Evolutionary conservation across 139 green algal species (phyloP).

Genomic region (Deuterostichococcus epilithicus): DNA sequence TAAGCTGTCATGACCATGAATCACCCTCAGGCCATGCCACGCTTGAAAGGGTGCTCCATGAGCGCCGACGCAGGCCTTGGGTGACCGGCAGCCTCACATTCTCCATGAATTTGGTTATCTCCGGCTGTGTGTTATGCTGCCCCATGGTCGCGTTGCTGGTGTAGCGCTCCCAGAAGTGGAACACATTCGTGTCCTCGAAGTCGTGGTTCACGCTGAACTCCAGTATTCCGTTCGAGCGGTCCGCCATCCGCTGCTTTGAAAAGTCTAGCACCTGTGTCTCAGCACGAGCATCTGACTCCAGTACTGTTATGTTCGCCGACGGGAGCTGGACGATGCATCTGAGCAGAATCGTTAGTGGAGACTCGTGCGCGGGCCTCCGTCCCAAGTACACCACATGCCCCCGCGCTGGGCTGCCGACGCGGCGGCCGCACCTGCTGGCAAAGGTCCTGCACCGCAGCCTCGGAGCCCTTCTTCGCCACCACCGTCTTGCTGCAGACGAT

Average conservation of each 20-base stretch:
- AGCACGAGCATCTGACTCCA: no score
- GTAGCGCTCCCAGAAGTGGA: constrained; percentile 78
- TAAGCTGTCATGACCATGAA: not conserved
- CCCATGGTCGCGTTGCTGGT: constrained; percentile 47
- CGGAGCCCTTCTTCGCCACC: constrained; percentile 37
- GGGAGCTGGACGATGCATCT: no score
- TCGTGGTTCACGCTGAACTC: constrained; percentile 40
- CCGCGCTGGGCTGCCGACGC: no score
- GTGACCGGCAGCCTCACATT: constrained; percentile 24
- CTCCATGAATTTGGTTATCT: constrained; percentile 50
- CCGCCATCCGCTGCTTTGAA: constrained; percentile 23
- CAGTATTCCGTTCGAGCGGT: constrained; percentile 45
- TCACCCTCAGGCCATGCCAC: not conserved
- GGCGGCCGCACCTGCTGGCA: constrained; percentile 21
- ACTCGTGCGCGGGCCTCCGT: no score
- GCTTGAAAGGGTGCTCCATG: not conserved
- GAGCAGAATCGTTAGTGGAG: no score
- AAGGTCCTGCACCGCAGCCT: constrained; percentile 38
- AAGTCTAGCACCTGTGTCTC: constrained; percentile 31
- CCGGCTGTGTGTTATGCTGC: constrained; percentile 39
- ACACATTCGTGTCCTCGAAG: constrained; percentile 40
- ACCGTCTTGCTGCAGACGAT: constrained; percentile 69
- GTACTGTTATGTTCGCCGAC: no score
- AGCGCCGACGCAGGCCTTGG: not conserved
- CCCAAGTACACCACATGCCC: no score